Conservation (phyloP, 108 stramenopile species). For the Bacterosira constricta region DNA sequence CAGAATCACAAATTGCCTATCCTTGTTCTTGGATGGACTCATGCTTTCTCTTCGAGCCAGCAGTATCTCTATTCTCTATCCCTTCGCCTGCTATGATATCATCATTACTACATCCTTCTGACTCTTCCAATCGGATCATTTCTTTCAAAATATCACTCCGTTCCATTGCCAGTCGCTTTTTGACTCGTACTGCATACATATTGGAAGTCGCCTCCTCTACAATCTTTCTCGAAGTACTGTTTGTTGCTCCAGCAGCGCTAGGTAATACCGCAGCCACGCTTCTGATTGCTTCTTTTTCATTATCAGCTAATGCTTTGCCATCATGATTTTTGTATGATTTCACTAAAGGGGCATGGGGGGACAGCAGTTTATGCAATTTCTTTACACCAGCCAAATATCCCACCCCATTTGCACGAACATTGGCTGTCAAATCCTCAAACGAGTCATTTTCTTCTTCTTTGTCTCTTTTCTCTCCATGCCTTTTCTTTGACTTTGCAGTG, state of each 20-base stretch:
- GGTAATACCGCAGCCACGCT: background rate
- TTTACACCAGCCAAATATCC: slow-evolving; percentile 41
- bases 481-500: slow-evolving; percentile 3
- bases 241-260: background rate
- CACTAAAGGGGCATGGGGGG: slow-evolving; percentile 36
- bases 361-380: slow-evolving; percentile 37
- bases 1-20: too few species aligned
- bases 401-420: slow-evolving; percentile 27
- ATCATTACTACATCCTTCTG: slow-evolving; percentile 1
- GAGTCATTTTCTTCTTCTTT: background rate
- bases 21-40: slow-evolving; percentile 6
- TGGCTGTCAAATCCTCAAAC: slow-evolving; percentile 27
- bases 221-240: background rate
- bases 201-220: slow-evolving; percentile 39
- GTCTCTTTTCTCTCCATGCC: background rate
- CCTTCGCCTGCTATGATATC: background rate
- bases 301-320: background rate
- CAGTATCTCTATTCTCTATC: background rate
- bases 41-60: slow-evolving; percentile 24
- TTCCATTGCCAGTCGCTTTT: slow-evolving; percentile 41
- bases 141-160: slow-evolving; percentile 42
- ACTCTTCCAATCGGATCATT: slow-evolving; percentile 49
- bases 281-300: background rate
- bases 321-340: slow-evolving; percentile 26
- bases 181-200: slow-evolving; percentile 47